phyloP scores from a whole-genome alignment of 495 filamentous ascomycete genomes.

The Massariosphaeria phaeospora region DNA sequence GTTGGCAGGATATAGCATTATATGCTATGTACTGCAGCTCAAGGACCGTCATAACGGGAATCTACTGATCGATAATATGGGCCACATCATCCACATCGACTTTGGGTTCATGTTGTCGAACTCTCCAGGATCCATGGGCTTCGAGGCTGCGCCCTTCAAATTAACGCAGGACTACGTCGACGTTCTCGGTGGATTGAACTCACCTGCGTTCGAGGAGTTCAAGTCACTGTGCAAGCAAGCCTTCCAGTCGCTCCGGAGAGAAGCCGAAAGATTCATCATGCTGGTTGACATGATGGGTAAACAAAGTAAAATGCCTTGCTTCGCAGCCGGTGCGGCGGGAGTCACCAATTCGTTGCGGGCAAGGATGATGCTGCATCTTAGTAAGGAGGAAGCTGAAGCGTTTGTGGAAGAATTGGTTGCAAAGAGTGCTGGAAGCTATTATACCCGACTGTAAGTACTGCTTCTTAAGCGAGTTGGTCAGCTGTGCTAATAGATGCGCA shows the following conservation, averaged over 20 bases:
- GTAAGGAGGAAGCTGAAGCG: conserved; percentile 64
- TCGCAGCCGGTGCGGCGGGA: conserved; percentile 56
- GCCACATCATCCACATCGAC: conserved; percentile 77
- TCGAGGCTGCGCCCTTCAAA: conserved; percentile 76
- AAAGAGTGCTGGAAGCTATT: conserved; percentile 70
- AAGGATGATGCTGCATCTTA: conserved; percentile 68
- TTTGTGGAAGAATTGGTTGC: conserved; percentile 69
- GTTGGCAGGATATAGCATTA: conserved; percentile 69
- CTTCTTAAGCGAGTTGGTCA: background rate
- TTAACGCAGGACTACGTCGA: conserved; percentile 73
- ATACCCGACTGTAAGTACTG: conserved; percentile 65
- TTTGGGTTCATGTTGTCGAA: conserved; percentile 81
- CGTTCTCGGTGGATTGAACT: conserved; percentile 62
- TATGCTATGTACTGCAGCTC: conserved; percentile 69
- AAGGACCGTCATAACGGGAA: conserved; percentile 82
- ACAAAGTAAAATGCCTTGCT: conserved; percentile 74
- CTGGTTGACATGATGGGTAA: conserved; percentile 71
- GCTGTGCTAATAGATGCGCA: conserved; percentile 29
- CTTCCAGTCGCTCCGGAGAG: conserved; percentile 66
- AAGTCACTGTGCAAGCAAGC: conserved; percentile 68
- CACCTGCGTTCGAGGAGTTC: conserved; percentile 59
- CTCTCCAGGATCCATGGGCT: conserved; percentile 68
- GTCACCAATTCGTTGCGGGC: conserved; percentile 58
- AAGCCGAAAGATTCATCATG: conserved; percentile 66
- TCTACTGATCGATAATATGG: conserved; percentile 70